A percentile compares a stretch with the other conserved stretches of the same genome.
Evolutionary conservation across 1,284 basidiomycete genomes (phyloP).

Genomic region (Tilletia walkeri): DNA sequence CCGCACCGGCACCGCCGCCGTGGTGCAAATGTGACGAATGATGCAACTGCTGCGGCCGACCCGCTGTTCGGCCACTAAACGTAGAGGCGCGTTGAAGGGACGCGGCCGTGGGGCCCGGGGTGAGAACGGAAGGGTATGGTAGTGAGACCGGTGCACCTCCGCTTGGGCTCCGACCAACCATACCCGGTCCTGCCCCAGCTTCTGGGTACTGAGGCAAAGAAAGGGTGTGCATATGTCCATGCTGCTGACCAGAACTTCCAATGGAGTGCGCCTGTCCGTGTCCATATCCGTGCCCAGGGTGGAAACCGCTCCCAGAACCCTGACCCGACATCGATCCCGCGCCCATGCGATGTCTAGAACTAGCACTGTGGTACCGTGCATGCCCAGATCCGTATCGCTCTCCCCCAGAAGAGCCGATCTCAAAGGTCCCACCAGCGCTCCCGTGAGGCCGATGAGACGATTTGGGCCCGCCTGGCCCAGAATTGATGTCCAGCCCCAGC

Average conservation of each 20-base stretch:
- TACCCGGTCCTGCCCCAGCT: not conserved
- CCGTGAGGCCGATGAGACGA: no score
- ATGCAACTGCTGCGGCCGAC: not conserved
- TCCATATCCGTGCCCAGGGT: no score
- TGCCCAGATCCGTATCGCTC: not conserved
- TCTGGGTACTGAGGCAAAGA: conserved; percentile 5
- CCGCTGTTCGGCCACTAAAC: not conserved
- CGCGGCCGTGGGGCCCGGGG: not conserved
- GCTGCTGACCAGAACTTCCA: not conserved
- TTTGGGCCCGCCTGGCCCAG: conserved; percentile 1
- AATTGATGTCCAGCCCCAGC: not conserved
- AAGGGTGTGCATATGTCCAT: conserved; percentile 8
- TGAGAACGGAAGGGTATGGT: conserved; percentile 8
- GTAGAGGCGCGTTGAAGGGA: conserved; percentile 6
- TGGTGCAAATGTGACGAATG: not conserved
- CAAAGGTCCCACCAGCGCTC: not conserved
- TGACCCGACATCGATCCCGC: not conserved
- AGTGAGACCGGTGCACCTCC: not conserved
- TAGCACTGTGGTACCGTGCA: conserved; percentile 1
- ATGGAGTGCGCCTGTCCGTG: not conserved
- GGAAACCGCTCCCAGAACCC: not conserved
- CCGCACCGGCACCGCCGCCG: conserved; percentile 11
- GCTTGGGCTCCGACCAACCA: not conserved
- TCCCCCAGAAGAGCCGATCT: conserved; percentile 9
- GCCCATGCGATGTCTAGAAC: not conserved